These are phyloP conservation scores for Termitomyces sp. DNA, from an alignment of 768 basidiomycete species.

Conservation along the genomic window DNA sequence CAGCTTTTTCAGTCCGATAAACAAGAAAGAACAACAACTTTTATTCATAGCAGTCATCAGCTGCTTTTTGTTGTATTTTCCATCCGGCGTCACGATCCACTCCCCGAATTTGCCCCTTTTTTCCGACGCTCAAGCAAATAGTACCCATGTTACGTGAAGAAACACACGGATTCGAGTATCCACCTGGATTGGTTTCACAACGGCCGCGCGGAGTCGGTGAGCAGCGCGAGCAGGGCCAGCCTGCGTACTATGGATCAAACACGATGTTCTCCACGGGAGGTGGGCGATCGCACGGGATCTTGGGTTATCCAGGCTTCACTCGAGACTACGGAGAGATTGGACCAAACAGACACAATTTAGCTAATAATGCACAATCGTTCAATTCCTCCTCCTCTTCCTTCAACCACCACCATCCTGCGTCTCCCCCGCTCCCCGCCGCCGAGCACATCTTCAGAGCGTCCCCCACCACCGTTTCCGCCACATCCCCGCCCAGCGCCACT, in stretches of 20 bases:
- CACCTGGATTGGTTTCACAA: slow-evolving; percentile 24
- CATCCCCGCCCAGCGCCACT: slow-evolving; percentile 39
- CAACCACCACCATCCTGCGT: slow-evolving; percentile 37
- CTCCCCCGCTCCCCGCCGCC: slow-evolving; percentile 24
- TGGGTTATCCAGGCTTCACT: slow-evolving; percentile 16
- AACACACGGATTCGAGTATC: slow-evolving; percentile 34
- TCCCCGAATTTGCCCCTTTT: slow-evolving; percentile 15
- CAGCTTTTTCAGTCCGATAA: slow-evolving; percentile 14
- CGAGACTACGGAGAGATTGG: slow-evolving; percentile 25
- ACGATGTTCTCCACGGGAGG: slow-evolving; percentile 22
- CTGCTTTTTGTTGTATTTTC: slow-evolving; percentile 8
- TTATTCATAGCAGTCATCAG: slow-evolving; percentile 1
- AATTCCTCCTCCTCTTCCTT: slow-evolving; percentile 38
- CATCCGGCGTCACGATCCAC: slow-evolving; percentile 16
- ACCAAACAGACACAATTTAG: slow-evolving; percentile 42
- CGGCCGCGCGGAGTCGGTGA: slow-evolving; percentile 19
- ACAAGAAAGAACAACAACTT: slow-evolving; percentile 15
- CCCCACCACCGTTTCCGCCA: slow-evolving; percentile 17
- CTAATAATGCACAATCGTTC: slow-evolving; percentile 21
- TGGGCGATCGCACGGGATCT: slow-evolving; percentile 22
- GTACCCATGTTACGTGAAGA: slow-evolving; percentile 39
- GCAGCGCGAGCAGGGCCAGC: slow-evolving; percentile 16
- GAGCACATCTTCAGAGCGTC: slow-evolving; percentile 23
- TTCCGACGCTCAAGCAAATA: neutral
- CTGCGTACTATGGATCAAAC: slow-evolving; percentile 12